Evolutionary conservation across 768 basidiomycete genomes (phyloP).

Genomic region (Phlebiopsis flavidoalba): DNA sequence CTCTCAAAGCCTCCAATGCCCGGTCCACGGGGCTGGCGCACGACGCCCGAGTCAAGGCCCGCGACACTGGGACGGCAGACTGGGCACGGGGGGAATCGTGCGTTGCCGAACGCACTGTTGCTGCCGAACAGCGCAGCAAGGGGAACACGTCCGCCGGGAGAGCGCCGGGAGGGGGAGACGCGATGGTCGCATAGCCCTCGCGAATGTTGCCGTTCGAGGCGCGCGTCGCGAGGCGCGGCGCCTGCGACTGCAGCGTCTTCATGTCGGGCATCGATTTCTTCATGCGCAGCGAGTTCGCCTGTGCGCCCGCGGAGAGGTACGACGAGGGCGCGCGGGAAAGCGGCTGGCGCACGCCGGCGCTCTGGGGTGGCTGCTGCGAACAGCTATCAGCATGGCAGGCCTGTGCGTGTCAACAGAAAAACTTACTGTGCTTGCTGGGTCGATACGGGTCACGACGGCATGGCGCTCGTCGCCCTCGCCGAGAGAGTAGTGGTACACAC

Average conservation of each 20-base stretch:
- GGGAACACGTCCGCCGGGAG: conserved; percentile 43
- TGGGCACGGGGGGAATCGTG: conserved; percentile 69
- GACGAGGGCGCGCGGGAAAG: conserved; percentile 80
- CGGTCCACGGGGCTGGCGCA: conserved; percentile 84
- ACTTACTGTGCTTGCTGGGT: conserved; percentile 70
- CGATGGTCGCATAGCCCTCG: conserved; percentile 81
- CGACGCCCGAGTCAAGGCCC: conserved; percentile 48
- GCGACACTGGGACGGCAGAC: conserved; percentile 60
- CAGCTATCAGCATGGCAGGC: neutral
- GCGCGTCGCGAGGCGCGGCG: conserved; percentile 73
- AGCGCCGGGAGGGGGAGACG: conserved; percentile 73
- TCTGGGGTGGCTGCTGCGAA: conserved; percentile 21
- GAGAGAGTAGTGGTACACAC: conserved; percentile 90
- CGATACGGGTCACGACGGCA: conserved; percentile 90
- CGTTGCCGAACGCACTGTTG: conserved; percentile 31
- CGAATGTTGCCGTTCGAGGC: conserved; percentile 88
- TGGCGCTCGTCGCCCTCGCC: conserved; percentile 92
- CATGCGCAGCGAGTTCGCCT: conserved; percentile 59
- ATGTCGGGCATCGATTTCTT: conserved; percentile 99
- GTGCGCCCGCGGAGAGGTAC: conserved; percentile 54
- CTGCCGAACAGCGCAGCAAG: conserved; percentile 68
- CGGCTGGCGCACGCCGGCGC: conserved; percentile 54
- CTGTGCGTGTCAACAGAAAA: neutral
- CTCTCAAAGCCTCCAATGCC: conserved; percentile 69
- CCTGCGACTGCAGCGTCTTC: conserved; percentile 77